Conservation (phyloP, 2,329 filamentous ascomycete genomes). For the Monosporascus cannonballus region DNA sequence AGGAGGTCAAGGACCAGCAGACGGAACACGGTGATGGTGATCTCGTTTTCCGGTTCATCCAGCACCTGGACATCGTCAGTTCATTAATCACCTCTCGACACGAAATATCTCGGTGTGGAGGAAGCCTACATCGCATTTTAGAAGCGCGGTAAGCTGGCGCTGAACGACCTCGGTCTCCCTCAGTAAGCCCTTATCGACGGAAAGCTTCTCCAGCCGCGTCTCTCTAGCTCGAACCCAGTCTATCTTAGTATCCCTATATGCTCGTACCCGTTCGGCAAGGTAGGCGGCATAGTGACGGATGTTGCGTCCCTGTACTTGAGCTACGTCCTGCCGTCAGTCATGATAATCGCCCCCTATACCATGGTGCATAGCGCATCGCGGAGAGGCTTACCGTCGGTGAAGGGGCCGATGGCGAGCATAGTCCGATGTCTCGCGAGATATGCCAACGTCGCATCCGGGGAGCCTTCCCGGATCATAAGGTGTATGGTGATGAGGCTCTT, state of each 20-base stretch:
- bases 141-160: slow-evolving; percentile 73
- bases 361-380: neutral
- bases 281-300: slow-evolving; percentile 90
- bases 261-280: slow-evolving; percentile 72
- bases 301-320: slow-evolving; percentile 90
- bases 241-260: slow-evolving; percentile 76
- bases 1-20: slow-evolving; percentile 85
- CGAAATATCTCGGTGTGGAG: neutral
- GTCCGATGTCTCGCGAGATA: slow-evolving; percentile 80
- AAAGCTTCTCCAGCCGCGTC: slow-evolving; percentile 74
- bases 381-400: slow-evolving; percentile 72
- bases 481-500: slow-evolving; percentile 95
- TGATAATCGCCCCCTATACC: neutral
- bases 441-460: slow-evolving; percentile 78
- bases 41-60: slow-evolving; percentile 91
- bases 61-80: slow-evolving; percentile 55
- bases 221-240: slow-evolving; percentile 87
- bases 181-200: slow-evolving; percentile 85
- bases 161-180: slow-evolving; percentile 90
- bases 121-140: slow-evolving; percentile 78
- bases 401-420: slow-evolving; percentile 79
- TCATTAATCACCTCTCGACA: neutral
- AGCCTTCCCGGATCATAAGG: slow-evolving; percentile 94
- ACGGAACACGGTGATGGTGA: slow-evolving; percentile 88
- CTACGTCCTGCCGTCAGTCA: slow-evolving; percentile 40